A percentile compares a stretch with the other conserved stretches of the same genome.
phyloP scores from a whole-genome alignment of 2,329 filamentous ascomycete species.

The Knoxdaviesia capensis region DNA sequence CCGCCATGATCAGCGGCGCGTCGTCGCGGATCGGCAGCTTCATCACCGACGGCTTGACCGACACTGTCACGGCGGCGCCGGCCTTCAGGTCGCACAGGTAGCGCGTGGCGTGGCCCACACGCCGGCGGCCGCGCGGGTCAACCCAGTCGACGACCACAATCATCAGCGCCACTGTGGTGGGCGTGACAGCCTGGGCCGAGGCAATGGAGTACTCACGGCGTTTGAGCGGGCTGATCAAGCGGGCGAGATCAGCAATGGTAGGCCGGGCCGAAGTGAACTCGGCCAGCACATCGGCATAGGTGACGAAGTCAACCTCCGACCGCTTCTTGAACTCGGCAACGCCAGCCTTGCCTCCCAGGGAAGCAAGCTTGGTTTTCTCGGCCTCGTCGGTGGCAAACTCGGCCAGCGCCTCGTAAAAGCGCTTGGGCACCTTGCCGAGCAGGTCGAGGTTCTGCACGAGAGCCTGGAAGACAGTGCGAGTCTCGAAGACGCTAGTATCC shows the following conservation, averaged over 20 bases:
- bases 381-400: conserved; percentile 67
- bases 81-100: conserved; percentile 63
- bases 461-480: conserved; percentile 81
- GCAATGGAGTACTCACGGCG: conserved; percentile 98
- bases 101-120: conserved; percentile 81
- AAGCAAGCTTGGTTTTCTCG: conserved; percentile 62
- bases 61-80: conserved; percentile 68
- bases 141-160: conserved; percentile 96
- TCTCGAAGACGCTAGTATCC: conserved; percentile 52
- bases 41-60: conserved; percentile 97
- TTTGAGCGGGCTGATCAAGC: conserved; percentile 81
- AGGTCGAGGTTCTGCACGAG: conserved; percentile 88
- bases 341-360: conserved; percentile 59
- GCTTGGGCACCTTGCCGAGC: conserved; percentile 89
- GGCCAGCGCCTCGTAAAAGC: conserved; percentile 85
- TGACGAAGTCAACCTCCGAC: conserved; percentile 75
- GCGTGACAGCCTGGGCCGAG: conserved; percentile 85
- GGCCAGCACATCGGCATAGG: conserved; percentile 73
- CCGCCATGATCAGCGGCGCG: conserved; percentile 94
- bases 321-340: conserved; percentile 83
- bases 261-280: conserved; percentile 85
- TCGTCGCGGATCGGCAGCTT: conserved; percentile 80
- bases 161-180: conserved; percentile 77
- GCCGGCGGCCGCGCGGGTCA: conserved; percentile 67
- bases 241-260: conserved; percentile 68